Evolutionary conservation across 441 rosid species (phyloP), one percentile per base, ranked within the genome.

Genomic region (Raphanus hybrid): DNA sequence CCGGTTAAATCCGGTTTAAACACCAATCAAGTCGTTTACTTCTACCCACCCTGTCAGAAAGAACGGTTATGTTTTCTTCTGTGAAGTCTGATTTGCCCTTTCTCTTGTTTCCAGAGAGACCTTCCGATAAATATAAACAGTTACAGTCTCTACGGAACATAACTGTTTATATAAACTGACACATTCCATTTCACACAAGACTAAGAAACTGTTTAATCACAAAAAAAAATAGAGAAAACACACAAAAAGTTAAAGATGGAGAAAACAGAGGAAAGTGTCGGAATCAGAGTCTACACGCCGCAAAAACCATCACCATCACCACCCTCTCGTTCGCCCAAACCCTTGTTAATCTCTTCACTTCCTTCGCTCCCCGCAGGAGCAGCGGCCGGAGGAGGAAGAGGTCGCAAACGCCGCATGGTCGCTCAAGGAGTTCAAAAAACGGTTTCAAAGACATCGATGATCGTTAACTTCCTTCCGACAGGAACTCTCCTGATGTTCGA

Each of bases 401-500:
- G 82, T 2, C 66, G 78, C 3, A 85, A 76, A 60, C 67, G 85
- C 35, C 82, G 82, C 6, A 86, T 84, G 26, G 74, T 86, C 32
- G 87, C 87, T 0, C 84, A 86, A 57, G 89, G 87, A 62, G 85
- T 86, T 29, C 93, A 89, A 45, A 91, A 87, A 23, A 91, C 98
- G 0, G 85, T 92, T 3, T 94, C 97, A 0, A 92, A 92, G 64
- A 94, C 97, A 34, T 91, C 98, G 4, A 83, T 89, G 95, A 92
- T 92, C 6, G 91, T 86, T 2, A 89, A 87, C 70, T 92, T 92
- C 80, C 95, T 92, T 11, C 98, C 95, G 0, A 94, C 97, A 23
- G 97, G 98, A 62, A 94, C 98, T 6, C 95, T 94, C 76, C 78
- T 92, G 59, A 86, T 97, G 43, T 92, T 94, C 75, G 98, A 94